phyloP scores from a whole-genome alignment of 2,329 filamentous ascomycete species.

The Hypoxylon sp. region DNA sequence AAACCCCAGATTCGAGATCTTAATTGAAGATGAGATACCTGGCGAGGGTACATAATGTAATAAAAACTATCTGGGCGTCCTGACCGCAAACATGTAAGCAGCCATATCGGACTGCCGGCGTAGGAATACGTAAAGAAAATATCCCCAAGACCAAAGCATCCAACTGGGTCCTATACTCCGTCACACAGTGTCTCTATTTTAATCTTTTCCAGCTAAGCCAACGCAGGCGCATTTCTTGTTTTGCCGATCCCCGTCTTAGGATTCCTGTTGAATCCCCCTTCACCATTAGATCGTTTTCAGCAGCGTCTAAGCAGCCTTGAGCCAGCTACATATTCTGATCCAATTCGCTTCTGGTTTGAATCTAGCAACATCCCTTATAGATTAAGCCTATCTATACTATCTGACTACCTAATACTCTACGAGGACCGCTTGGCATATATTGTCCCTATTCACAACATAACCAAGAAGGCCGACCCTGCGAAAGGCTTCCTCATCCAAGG shows the following conservation, averaged over 20 bases:
- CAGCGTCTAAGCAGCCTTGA: not conserved
- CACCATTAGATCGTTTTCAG: not conserved
- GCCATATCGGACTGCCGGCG: conserved; percentile 15
- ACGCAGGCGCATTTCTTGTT: not conserved
- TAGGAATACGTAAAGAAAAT: not conserved
- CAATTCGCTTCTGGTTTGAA: conserved; percentile 6
- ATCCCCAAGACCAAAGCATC: not conserved
- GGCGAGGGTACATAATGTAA: not conserved
- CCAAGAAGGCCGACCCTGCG: conserved; percentile 1
- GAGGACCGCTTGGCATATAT: not conserved
- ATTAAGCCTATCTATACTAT: not conserved
- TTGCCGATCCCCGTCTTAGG: conserved; percentile 1
- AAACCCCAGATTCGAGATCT: conserved; percentile 12
- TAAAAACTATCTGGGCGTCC: not conserved
- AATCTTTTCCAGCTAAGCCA: not conserved
- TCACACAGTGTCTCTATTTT: not conserved
- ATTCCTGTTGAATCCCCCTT: conserved; percentile 13
- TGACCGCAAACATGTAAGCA: conserved; percentile 1
- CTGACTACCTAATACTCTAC: too few species aligned
- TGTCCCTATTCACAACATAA: not conserved
- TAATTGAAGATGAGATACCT: not conserved
- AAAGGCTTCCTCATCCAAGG: not conserved
- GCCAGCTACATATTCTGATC: not conserved
- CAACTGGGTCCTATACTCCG: not conserved
- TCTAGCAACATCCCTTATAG: not conserved